Conservation (phyloP, 805 yeast genomes). For the Kuraishia floccosa region DNA sequence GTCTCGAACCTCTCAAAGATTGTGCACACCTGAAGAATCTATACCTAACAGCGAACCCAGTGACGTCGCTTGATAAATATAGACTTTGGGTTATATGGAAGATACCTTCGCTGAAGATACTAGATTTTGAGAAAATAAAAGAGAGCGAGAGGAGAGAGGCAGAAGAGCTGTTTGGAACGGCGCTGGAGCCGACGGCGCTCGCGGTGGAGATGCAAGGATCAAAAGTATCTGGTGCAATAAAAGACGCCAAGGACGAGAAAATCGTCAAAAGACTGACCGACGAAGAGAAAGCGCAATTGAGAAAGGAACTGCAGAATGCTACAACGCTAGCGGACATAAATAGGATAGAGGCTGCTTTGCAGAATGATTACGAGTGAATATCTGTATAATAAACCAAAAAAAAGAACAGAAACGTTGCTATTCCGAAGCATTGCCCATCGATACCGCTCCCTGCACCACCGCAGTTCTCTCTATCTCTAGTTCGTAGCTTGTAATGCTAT, state of each 20-base stretch:
- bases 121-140: constrained; percentile 62
- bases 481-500: constrained; percentile 1
- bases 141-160: constrained; percentile 39
- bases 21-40: constrained; percentile 35
- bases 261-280: constrained; percentile 34
- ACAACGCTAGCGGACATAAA: constrained; percentile 66
- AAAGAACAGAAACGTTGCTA: not conserved
- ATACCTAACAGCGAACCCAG: constrained; percentile 47
- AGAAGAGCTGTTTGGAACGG: constrained; percentile 26
- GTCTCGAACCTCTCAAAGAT: constrained; percentile 24
- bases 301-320: constrained; percentile 47
- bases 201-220: constrained; percentile 20
- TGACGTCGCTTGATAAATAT: constrained; percentile 39
- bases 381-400: not conserved
- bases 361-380: constrained; percentile 16
- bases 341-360: constrained; percentile 46
- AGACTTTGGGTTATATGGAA: constrained; percentile 48
- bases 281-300: constrained; percentile 39
- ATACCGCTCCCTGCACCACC: too few species aligned
- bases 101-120: constrained; percentile 47
- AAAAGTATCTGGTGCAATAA: constrained; percentile 4
- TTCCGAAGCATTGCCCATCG: too few species aligned
- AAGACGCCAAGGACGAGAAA: constrained; percentile 8
- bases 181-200: constrained; percentile 15
- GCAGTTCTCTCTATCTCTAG: not conserved